A percentile compares a stretch with the other conserved stretches of the same genome.
Evolutionary conservation across 1,139 yeast species (phyloP).

Genomic region (Candida sp.): DNA sequence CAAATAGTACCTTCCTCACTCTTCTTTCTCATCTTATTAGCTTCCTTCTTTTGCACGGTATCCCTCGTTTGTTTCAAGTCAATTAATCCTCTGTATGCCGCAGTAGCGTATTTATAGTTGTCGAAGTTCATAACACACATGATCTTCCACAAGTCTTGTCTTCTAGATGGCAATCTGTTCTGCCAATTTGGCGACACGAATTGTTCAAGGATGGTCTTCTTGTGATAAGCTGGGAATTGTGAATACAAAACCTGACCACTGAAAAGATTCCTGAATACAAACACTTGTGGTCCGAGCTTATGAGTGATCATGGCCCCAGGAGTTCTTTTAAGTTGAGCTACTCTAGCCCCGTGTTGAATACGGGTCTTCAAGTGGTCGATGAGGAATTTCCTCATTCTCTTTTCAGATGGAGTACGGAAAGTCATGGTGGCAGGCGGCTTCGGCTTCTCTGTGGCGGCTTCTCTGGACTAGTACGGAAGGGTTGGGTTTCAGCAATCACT

Average conservation of each 20-base stretch:
- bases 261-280: conserved; percentile 81
- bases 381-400: conserved; percentile 55
- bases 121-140: conserved; percentile 84
- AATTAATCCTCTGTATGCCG: conserved; percentile 76
- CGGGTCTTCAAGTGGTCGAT: conserved; percentile 51
- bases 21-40: conserved; percentile 71
- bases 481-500: not conserved
- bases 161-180: conserved; percentile 76
- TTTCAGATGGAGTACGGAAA: conserved; percentile 50
- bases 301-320: conserved; percentile 31
- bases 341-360: conserved; percentile 47
- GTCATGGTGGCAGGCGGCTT: conserved; percentile 31
- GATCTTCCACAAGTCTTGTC: conserved; percentile 90
- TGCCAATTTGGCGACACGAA: conserved; percentile 88
- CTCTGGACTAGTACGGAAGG: not conserved
- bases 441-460: not conserved
- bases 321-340: conserved; percentile 44
- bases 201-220: conserved; percentile 72
- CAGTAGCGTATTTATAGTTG: conserved; percentile 67
- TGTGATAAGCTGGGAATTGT: conserved; percentile 76
- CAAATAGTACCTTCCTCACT: conserved; percentile 82
- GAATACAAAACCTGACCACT: conserved; percentile 91
- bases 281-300: conserved; percentile 78
- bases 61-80: conserved; percentile 79
- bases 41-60: conserved; percentile 57